These are phyloP conservation scores for Aspergillaceae sp. DNA, from an alignment of 2,329 filamentous ascomycete genomes.

Conservation along the genomic window DNA sequence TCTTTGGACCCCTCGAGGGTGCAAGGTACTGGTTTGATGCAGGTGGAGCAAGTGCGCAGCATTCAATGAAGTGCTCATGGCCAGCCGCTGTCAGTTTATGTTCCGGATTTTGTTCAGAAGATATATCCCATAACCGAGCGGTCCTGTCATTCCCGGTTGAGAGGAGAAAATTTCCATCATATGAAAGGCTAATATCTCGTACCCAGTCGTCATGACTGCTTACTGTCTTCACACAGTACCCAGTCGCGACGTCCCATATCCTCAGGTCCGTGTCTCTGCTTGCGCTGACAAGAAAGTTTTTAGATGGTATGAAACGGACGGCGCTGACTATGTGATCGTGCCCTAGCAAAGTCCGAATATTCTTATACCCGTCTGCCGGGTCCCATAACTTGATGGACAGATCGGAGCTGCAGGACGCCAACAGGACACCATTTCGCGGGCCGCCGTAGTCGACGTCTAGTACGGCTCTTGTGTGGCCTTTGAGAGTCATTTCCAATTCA, in stretches of 20 bases:
- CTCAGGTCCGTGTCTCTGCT: slow-evolving; percentile 76
- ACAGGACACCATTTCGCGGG: slow-evolving; percentile 65
- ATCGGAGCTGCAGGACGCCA: slow-evolving; percentile 80
- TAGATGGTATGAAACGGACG: slow-evolving; percentile 78
- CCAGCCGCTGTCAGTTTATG: slow-evolving; percentile 52
- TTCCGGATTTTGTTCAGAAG: slow-evolving; percentile 65
- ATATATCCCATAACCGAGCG: slow-evolving; percentile 76
- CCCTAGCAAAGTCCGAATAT: slow-evolving; percentile 80
- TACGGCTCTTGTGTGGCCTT: slow-evolving; percentile 83
- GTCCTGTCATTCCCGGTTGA: slow-evolving; percentile 78
- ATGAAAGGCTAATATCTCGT: slow-evolving; percentile 73
- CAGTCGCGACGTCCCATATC: slow-evolving; percentile 89
- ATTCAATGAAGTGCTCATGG: slow-evolving; percentile 3
- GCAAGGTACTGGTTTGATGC: slow-evolving; percentile 66
- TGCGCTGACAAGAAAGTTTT: slow-evolving; percentile 77
- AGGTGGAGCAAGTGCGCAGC: slow-evolving; percentile 57
- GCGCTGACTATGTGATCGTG: slow-evolving; percentile 89
- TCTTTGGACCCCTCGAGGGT: slow-evolving; percentile 75
- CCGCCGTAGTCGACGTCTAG: slow-evolving; percentile 86
- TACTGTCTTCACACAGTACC: slow-evolving; percentile 86
- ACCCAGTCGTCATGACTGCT: slow-evolving; percentile 83
- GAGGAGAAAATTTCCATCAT: slow-evolving; percentile 73
- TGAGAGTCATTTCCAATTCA: slow-evolving; percentile 80
- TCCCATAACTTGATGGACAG: slow-evolving; percentile 95
- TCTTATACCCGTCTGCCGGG: slow-evolving; percentile 85